Evolutionary conservation across 352 stramenopile species (phyloP).

Genomic region (Phytophthora multivora): DNA sequence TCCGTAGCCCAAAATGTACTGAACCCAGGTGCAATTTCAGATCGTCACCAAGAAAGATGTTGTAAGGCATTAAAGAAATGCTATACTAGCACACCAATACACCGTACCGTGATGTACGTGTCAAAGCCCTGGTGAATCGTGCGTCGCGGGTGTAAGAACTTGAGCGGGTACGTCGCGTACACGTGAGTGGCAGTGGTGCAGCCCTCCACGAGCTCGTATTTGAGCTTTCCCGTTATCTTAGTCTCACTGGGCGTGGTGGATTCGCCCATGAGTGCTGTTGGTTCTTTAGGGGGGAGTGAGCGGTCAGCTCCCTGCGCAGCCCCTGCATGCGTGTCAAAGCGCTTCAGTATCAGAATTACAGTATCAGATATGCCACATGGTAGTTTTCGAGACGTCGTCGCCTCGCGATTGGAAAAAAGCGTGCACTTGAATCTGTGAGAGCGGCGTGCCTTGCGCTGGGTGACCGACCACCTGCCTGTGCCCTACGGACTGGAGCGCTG

Average conservation of each 20-base stretch:
- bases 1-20: slow-evolving; percentile 86
- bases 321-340: slow-evolving; percentile 24
- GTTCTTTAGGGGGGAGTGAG: neutral
- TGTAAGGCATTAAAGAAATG: too few relatives aligned
- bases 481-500: neutral
- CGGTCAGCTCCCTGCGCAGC: neutral
- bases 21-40: neutral
- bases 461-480: neutral
- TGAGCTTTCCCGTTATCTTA: slow-evolving; percentile 51
- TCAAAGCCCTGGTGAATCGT: slow-evolving; percentile 66
- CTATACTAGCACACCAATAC: neutral
- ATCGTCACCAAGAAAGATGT: neutral
- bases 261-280: slow-evolving; percentile 9
- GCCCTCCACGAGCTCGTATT: slow-evolving; percentile 73
- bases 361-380: slow-evolving; percentile 14
- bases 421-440: neutral
- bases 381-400: neutral
- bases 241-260: neutral
- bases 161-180: slow-evolving; percentile 86
- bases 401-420: neutral
- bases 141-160: slow-evolving; percentile 81
- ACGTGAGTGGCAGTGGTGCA: slow-evolving; percentile 69
- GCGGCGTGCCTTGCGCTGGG: neutral
- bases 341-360: slow-evolving; percentile 19
- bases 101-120: slow-evolving; percentile 74